These are phyloP conservation scores for Cryphonectria radicalis DNA, from an alignment of 2,329 filamentous ascomycete genomes.

Conservation along the genomic window DNA sequence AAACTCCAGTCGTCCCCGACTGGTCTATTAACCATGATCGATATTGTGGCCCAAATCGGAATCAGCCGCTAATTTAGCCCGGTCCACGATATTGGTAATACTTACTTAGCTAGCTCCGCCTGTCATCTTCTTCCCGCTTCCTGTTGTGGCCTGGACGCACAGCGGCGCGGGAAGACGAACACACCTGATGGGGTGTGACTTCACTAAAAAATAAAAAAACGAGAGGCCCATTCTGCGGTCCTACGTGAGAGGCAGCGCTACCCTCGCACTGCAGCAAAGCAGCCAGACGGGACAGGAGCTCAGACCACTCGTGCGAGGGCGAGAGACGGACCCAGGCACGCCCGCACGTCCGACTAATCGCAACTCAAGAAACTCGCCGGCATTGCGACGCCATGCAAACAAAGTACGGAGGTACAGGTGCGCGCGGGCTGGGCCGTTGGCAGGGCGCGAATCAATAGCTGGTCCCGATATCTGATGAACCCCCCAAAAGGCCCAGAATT, in stretches of 20 bases:
- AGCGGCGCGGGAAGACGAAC: slow-evolving; percentile 5
- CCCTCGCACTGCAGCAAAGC: neutral
- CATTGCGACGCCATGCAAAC: neutral
- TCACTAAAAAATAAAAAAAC: neutral
- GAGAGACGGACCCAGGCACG: neutral
- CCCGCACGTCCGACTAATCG: neutral
- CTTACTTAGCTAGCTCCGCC: neutral
- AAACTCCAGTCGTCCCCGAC: neutral
- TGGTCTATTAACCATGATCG: neutral
- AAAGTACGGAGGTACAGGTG: neutral
- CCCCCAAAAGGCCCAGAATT: neutral
- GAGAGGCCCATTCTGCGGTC: neutral
- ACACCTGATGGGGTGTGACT: neutral
- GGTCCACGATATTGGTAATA: slow-evolving; percentile 12
- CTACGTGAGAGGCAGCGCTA: neutral
- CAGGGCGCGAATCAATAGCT: neutral
- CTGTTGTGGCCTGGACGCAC: slow-evolving; percentile 6
- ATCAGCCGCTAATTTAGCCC: slow-evolving; percentile 9
- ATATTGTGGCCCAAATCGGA: slow-evolving; percentile 1
- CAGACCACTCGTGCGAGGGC: neutral
- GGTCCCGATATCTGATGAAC: slow-evolving; percentile 1
- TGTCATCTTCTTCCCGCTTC: slow-evolving; percentile 4
- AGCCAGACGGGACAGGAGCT: neutral
- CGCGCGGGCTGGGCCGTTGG: neutral
- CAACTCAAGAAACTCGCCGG: neutral